A percentile compares a stretch with the other conserved stretches of the same genome.
These are phyloP conservation scores for Thamnidium elegans DNA, from an alignment of 192 early-diverging fungal genomes.

Conservation along the genomic window DNA sequence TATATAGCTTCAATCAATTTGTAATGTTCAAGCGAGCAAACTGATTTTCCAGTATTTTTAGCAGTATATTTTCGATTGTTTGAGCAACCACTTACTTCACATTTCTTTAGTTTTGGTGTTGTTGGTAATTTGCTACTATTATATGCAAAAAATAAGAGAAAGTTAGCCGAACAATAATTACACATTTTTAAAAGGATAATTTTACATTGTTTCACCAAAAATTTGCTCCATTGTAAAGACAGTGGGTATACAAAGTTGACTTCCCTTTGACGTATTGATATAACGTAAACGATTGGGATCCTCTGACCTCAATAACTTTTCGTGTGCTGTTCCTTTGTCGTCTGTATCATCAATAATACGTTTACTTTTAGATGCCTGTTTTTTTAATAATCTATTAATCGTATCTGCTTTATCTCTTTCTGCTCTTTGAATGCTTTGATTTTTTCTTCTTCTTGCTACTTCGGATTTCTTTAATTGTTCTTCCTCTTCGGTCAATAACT, in stretches of 20 bases:
- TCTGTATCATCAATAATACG: slow-evolving; percentile 45
- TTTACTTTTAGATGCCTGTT: slow-evolving; percentile 71
- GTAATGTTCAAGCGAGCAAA: slow-evolving; percentile 31
- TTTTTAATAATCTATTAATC: slow-evolving; percentile 78
- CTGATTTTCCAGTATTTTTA: slow-evolving; percentile 22
- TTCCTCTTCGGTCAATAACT: slow-evolving; percentile 67
- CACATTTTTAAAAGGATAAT: background rate
- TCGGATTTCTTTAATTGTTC: slow-evolving; percentile 67
- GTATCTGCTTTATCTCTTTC: slow-evolving; percentile 77
- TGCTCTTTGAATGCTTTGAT: slow-evolving; percentile 72
- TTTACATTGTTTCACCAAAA: slow-evolving; percentile 11
- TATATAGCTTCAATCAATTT: slow-evolving; percentile 14
- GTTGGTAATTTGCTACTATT: background rate
- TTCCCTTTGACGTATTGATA: background rate
- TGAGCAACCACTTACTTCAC: slow-evolving; percentile 24
- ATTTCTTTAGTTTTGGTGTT: background rate
- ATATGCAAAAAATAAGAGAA: background rate
- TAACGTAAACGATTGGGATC: slow-evolving; percentile 24
- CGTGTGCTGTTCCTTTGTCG: slow-evolving; percentile 13
- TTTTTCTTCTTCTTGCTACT: slow-evolving; percentile 71
- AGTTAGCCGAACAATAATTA: background rate
- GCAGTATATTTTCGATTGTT: slow-evolving; percentile 23
- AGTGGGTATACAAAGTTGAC: slow-evolving; percentile 17
- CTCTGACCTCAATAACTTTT: slow-evolving; percentile 1
- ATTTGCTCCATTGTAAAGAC: slow-evolving; percentile 16